These are phyloP conservation scores for Plasmodium chabaudi DNA, from an alignment of 169 alveolate species.

Conservation along the genomic window DNA sequence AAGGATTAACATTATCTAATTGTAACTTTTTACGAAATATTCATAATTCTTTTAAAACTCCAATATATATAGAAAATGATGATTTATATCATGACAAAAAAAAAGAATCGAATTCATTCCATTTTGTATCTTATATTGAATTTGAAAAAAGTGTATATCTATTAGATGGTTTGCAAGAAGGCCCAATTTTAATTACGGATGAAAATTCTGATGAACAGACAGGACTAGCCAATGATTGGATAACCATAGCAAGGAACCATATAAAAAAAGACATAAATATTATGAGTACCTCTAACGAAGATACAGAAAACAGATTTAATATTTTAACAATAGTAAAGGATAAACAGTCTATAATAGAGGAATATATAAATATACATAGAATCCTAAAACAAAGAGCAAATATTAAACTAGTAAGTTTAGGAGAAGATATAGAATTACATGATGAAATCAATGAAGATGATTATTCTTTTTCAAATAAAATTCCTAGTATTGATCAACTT, in stretches of 20 bases:
- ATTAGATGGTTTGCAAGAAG: conserved; percentile 79
- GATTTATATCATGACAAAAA: conserved; percentile 81
- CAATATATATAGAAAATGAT: conserved; percentile 85
- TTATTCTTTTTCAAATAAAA: background rate
- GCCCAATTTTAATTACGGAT: conserved; percentile 45
- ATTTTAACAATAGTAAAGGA: conserved; percentile 33
- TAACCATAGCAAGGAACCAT: conserved; percentile 20
- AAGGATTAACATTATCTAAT: conserved; percentile 91
- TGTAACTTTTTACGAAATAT: conserved; percentile 87
- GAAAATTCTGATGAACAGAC: background rate
- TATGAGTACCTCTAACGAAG: conserved; percentile 1
- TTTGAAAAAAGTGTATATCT: conserved; percentile 79
- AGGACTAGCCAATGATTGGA: background rate
- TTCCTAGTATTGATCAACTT: conserved; percentile 31
- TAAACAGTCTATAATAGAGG: conserved; percentile 18
- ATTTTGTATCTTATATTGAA: conserved; percentile 91
- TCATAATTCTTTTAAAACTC: conserved; percentile 87
- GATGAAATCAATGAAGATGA: conserved; percentile 52
- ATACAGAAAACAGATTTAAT: conserved; percentile 29
- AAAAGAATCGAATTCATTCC: conserved; percentile 91
- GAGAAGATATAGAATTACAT: conserved; percentile 15
- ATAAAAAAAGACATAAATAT: conserved; percentile 34
- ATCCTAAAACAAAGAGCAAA: conserved; percentile 17
- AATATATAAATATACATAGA: conserved; percentile 44
- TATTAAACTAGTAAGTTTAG: conserved; percentile 19